These are phyloP conservation scores for Populus hybrid DNA, from an alignment of 441 rosid species.

Conservation along the genomic window DNA sequence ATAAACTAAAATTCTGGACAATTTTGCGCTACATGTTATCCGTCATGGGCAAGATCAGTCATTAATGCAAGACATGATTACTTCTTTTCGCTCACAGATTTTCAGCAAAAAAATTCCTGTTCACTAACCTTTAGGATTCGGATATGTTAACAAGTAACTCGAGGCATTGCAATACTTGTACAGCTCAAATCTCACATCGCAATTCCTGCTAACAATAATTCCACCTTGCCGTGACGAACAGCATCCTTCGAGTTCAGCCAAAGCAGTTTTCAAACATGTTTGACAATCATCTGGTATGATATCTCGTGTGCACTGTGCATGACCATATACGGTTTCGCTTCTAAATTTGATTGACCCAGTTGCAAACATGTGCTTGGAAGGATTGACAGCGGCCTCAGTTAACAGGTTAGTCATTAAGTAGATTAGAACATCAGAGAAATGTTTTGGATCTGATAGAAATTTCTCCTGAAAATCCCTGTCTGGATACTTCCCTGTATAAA, in stretches of 20 bases:
- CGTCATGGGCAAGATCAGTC: no score
- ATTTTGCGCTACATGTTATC: no score
- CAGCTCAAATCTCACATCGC: conserved; percentile 29
- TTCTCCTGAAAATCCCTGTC: background rate
- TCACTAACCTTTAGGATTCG: conserved; percentile 10
- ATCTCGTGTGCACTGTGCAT: conserved; percentile 33
- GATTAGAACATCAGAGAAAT: background rate
- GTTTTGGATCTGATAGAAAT: background rate
- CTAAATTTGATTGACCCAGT: conserved; percentile 16
- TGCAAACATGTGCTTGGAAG: conserved; percentile 11
- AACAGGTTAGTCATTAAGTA: conserved; percentile 6
- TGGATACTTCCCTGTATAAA: conserved; percentile 12
- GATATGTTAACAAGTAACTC: background rate
- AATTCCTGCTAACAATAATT: conserved; percentile 23
- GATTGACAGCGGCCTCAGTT: background rate
- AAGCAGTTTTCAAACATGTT: conserved; percentile 15
- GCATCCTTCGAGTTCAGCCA: conserved; percentile 13
- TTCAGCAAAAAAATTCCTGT: background rate
- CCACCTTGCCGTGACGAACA: conserved; percentile 23
- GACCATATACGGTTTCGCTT: conserved; percentile 17
- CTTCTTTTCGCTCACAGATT: background rate
- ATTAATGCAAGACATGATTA: no score
- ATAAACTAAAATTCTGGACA: no score
- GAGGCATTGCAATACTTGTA: conserved; percentile 25
- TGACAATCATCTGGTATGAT: conserved; percentile 9